Evolutionary conservation across 805 yeast species (phyloP).

Genomic region (Komagataella pseudopastoris): DNA sequence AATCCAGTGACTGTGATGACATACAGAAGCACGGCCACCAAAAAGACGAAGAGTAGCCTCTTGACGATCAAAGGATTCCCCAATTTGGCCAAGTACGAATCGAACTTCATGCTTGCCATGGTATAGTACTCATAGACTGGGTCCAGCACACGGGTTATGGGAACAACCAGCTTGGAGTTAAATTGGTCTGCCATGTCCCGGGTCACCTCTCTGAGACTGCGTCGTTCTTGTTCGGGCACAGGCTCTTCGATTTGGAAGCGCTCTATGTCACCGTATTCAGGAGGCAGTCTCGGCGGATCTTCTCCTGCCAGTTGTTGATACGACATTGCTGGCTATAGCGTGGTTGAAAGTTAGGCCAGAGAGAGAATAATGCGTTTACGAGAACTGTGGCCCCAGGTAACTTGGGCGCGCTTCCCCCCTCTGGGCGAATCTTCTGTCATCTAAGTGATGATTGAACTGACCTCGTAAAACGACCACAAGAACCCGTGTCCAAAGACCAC

Average conservation of each 20-base stretch:
- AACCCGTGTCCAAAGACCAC: background rate
- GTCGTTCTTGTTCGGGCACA: conserved; percentile 8
- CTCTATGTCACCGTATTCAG: background rate
- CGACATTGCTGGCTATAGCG: conserved; percentile 3
- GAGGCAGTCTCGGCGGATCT: conserved; percentile 5
- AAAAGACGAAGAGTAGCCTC: conserved; percentile 56
- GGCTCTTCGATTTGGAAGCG: conserved; percentile 1
- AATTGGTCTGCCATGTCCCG: conserved; percentile 22
- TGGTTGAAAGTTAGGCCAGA: background rate
- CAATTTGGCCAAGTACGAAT: conserved; percentile 41
- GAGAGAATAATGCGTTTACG: background rate
- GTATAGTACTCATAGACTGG: conserved; percentile 37
- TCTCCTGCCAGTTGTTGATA: background rate
- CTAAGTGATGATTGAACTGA: background rate
- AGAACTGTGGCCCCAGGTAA: background rate
- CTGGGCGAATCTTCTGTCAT: background rate
- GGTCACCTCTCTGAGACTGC: conserved; percentile 24
- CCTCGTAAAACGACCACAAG: background rate
- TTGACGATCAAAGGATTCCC: conserved; percentile 83
- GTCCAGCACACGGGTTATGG: conserved; percentile 30
- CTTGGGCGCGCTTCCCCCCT: background rate
- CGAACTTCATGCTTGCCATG: conserved; percentile 31
- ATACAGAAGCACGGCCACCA: conserved; percentile 47
- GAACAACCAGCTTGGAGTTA: conserved; percentile 23
- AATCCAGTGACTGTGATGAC: conserved; percentile 44